phyloP scores from a whole-genome alignment of 352 stramenopile genomes.

The Phytophthora chlamydospora region DNA sequence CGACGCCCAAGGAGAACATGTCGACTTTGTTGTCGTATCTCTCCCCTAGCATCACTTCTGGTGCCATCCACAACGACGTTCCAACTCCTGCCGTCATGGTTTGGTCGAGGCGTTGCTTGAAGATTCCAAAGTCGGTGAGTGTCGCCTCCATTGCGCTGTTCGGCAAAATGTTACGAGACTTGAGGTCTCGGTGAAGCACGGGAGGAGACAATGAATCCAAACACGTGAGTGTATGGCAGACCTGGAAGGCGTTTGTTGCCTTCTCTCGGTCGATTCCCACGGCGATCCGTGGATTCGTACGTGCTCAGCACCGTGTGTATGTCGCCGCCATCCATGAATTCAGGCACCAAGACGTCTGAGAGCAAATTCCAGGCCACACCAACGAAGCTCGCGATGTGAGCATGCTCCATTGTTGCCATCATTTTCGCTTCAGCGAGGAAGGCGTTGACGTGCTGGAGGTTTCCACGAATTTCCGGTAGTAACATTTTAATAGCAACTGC shows the following conservation, averaged over 20 bases:
- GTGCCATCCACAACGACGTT: constrained; percentile 65
- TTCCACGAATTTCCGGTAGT: constrained; percentile 34
- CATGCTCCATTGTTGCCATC: constrained; percentile 38
- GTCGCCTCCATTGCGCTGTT: constrained; percentile 32
- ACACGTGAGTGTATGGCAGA: constrained; percentile 41
- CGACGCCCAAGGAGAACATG: constrained; percentile 48
- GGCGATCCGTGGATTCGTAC: constrained; percentile 20
- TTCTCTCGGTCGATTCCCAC: constrained; percentile 39
- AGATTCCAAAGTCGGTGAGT: constrained; percentile 43
- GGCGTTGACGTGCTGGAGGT: constrained; percentile 39
- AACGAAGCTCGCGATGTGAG: constrained; percentile 47
- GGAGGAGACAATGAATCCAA: constrained; percentile 35
- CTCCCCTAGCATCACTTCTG: constrained; percentile 52
- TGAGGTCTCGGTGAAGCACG: constrained; percentile 42
- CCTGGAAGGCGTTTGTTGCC: constrained; percentile 26
- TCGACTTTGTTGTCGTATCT: constrained; percentile 43
- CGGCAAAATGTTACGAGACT: constrained; percentile 42
- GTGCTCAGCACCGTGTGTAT: constrained; percentile 37
- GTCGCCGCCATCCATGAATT: constrained; percentile 59
- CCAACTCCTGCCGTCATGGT: constrained; percentile 43
- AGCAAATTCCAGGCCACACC: constrained; percentile 52
- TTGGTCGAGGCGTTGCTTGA: constrained; percentile 24
- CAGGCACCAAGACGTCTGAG: constrained; percentile 47
- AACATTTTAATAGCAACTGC: constrained; percentile 59
- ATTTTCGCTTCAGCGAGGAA: constrained; percentile 50